Evolutionary conservation across 2,329 filamentous ascomycete species (phyloP), one percentile per base, ranked within the genome.

Genomic region (Alternaria ethzedia): DNA sequence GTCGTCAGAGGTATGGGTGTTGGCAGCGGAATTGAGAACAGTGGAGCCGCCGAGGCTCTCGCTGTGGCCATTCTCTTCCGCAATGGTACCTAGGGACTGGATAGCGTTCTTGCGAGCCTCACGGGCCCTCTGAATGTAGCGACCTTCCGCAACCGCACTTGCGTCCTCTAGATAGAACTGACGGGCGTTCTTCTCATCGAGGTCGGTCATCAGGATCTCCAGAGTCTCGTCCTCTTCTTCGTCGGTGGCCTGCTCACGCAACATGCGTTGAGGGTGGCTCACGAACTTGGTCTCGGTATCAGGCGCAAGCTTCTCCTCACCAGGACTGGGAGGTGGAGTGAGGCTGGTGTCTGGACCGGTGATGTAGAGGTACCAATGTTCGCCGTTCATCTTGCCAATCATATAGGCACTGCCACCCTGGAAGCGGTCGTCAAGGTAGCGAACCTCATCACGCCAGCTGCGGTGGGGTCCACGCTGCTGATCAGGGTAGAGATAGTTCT

Each of bases 361-460:
- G 75, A 98, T 90, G 83, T 99, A 99, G 59, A 99, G 85, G 79
- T 98, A 98, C 96, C 96, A 99, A 75, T 99, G 96, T 80, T 99
- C 96, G 62, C 96, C 95, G 73, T 99, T 99, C 95, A 98, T 98
- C 84, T 97, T 98, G 76, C 96, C 96, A 70, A 99, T 96, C 94
- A 98, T 97, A 82, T 99, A 99, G 54, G 96, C 96, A 80, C 95
- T 98, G 59, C 96, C 96, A 60, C 92, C 91, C 65, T 91, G 86
- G 79, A 99, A 97, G 81, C 94, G 92, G 78, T 92, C 91, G 82
- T 99, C 96, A 67, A 99, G 86, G 74, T 91, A 97, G 74, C 90
- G 91, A 76, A 98, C 95, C 80, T 99, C 96, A 78, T 97, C 91
- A 72, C 94, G 91, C 96, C 96, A 99, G 89, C 94, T 98, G 67